Conservation (phyloP, 2,329 filamentous ascomycete genomes). For the Onygena corvina region DNA sequence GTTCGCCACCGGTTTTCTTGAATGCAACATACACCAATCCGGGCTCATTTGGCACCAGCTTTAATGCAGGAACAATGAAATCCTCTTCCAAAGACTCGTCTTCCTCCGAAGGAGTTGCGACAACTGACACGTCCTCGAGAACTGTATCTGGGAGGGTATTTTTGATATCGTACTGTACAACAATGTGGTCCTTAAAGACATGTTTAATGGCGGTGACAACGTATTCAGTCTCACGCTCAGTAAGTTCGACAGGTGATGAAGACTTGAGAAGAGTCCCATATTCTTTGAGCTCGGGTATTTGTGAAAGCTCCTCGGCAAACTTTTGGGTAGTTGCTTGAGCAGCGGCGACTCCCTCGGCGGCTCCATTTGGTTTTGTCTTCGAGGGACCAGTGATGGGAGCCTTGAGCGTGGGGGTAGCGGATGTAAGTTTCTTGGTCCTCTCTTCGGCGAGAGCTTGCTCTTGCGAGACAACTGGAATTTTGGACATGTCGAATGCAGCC, state of each 20-base stretch:
- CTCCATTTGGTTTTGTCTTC: slow-evolving; percentile 55
- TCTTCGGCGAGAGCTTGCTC: slow-evolving; percentile 95
- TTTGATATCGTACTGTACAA: slow-evolving; percentile 93
- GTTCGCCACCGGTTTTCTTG: slow-evolving; percentile 65
- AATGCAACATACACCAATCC: slow-evolving; percentile 94
- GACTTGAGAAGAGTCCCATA: slow-evolving; percentile 91
- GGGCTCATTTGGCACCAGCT: slow-evolving; percentile 70
- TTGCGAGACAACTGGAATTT: slow-evolving; percentile 83
- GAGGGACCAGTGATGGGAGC: slow-evolving; percentile 68
- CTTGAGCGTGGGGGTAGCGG: slow-evolving; percentile 84
- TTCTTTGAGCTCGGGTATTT: slow-evolving; percentile 79
- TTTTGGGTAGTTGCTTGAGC: slow-evolving; percentile 73
- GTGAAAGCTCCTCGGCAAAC: slow-evolving; percentile 74
- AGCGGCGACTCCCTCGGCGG: slow-evolving; percentile 62
- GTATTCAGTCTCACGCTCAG: slow-evolving; percentile 94
- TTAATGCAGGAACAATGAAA: slow-evolving; percentile 82
- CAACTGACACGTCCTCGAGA: slow-evolving; percentile 75
- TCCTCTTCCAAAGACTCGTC: slow-evolving; percentile 69
- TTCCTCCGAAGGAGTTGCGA: slow-evolving; percentile 66
- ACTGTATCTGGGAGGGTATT: slow-evolving; percentile 89
- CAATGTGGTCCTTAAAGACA: slow-evolving; percentile 92
- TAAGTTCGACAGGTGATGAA: slow-evolving; percentile 72
- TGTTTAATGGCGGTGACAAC: slow-evolving; percentile 91
- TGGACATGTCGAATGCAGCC: slow-evolving; percentile 75
- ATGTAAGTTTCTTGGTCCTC: slow-evolving; percentile 91